Conservation (phyloP, 495 filamentous ascomycete genomes). For the Sphaerosporella brunnea region DNA sequence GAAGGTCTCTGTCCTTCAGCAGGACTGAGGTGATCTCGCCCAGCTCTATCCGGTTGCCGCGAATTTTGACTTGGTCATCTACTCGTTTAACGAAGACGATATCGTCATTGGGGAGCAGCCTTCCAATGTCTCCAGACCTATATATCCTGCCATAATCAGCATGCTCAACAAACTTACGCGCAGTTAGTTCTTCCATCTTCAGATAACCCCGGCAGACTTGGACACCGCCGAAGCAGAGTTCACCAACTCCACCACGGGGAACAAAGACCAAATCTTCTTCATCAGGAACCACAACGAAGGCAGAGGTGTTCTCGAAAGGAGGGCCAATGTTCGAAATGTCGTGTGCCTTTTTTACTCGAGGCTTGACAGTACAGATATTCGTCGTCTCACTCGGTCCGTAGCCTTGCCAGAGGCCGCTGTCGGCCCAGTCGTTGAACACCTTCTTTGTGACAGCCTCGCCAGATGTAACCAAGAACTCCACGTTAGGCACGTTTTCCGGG, state of each 20-base stretch:
- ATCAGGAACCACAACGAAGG: conserved; percentile 40
- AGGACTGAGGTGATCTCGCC: conserved; percentile 53
- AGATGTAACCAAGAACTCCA: conserved; percentile 49
- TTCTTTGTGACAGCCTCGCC: conserved; percentile 53
- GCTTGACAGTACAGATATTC: conserved; percentile 53
- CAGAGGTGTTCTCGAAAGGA: conserved; percentile 51
- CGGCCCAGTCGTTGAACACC: conserved; percentile 48
- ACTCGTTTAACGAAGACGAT: conserved; percentile 30
- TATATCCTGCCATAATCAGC: conserved; percentile 48
- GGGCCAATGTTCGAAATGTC: conserved; percentile 43
- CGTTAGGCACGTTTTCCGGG: conserved; percentile 42
- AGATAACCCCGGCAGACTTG: conserved; percentile 61
- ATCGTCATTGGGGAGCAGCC: conserved; percentile 47
- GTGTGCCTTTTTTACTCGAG: conserved; percentile 30
- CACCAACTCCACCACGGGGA: conserved; percentile 51
- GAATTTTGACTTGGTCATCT: conserved; percentile 34
- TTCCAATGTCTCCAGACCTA: conserved; percentile 51
- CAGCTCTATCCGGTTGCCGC: conserved; percentile 36
- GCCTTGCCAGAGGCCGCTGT: conserved; percentile 48
- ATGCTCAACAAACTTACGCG: conserved; percentile 46
- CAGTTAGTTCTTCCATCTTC: conserved; percentile 36
- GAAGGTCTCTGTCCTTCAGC: conserved; percentile 29
- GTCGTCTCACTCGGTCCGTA: conserved; percentile 59
- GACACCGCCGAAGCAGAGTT: conserved; percentile 69
- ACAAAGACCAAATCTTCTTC: conserved; percentile 30